Base-by-base conservation (phyloP, 805 yeast genomes). In the Suhomyces sp. region DNA sequence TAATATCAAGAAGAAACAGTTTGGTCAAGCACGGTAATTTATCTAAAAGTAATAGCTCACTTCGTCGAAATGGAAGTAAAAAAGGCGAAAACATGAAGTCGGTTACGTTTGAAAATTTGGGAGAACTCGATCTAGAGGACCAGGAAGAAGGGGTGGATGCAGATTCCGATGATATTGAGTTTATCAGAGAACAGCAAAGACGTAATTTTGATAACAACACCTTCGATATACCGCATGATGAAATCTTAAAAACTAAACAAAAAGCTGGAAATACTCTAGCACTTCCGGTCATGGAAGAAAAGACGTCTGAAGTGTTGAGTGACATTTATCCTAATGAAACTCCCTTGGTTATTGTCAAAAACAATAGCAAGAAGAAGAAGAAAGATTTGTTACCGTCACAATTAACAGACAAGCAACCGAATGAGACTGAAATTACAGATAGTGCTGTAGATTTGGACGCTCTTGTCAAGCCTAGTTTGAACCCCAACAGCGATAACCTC, bases 301-400 rank as follows among this genome's bases (percentile, higher is more conserved):
- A 69, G 53, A 59, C 59, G 29, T 72, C 74, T 2, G 83, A 79
- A 49, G 69, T 74, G 4, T 61, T 75, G 24, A 74, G 80, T 56
- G 82, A 79, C 46, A 56, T 69, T 0, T 71, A 62, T 47, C 70
- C 74, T 4, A 61, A 60, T 27, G 74, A 71, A 45, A 56, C 67
- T 2, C 77, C 77, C 7, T 62, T 75, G 44, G 62, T 69, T 3
- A 58, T 74, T 36, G 64, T 59, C 40, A 72, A 73, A 56, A 60
- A 58, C 29, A 55, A 57, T 12, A 51, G 51, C 38, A 58, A 53
- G 26, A 49, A 51, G 42, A 48, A 48, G 42, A 45, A 47, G 46
- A 26, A 31, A 15, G 27, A 42, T n/a, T 40, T 52, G 19, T 26
- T 45, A 29, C 52, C 52, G 24, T 46, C 52, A 8, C 36, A 41